Evolutionary conservation across 331 rosid species (phyloP), one percentile per base, ranked within the genome.

Genomic region (Acacia pycnantha): DNA sequence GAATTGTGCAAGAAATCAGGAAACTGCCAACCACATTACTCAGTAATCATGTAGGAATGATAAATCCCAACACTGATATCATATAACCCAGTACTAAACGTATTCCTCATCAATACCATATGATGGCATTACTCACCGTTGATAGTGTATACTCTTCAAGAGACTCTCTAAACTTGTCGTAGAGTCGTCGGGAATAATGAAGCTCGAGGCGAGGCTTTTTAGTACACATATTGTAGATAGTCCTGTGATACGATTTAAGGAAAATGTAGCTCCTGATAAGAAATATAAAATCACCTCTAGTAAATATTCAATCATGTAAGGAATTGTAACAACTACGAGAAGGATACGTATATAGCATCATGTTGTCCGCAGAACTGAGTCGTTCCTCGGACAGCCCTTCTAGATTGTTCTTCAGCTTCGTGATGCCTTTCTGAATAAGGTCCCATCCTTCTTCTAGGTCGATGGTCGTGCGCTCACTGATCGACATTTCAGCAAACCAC

Each of bases 181-280:
- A 94, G 65, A 94, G 86, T 79, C 89, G 97, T 74, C 89, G 98
- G 27, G 97, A 94, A 84, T 90, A 92, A 70, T 33, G 5, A 0
- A 0, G 37, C 5, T 92, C 98, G 80, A 89, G 91, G 3, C 95
- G 95, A 47, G 95, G 90, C 90, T 94, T 92, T 31, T 94, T 97
- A 6, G 98, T 94, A 69, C 98, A 94, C 98, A 93, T 93, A 69
- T 91, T 91, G 51, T 91, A 93, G 81, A 93, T 90, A 61, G 98
- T 93, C 80, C 98, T 93, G 88, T 82, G 82, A 82, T 18, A 27
- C 31, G 50, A 81, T 61, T 74, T 40, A 81, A 83, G 79, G 84
- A 85, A 46, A 81, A 44, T 46, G n/a, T 7, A 78, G 66, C 22
- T 71, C 43, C 33, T 2, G 46, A 35, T 43, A 73, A 16, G 18